Percentiles rank a stretch among this genome's conserved stretches.
Evolutionary conservation across 1,139 yeast genomes (phyloP).

Genomic region (Blastobotrys ciferrii): DNA sequence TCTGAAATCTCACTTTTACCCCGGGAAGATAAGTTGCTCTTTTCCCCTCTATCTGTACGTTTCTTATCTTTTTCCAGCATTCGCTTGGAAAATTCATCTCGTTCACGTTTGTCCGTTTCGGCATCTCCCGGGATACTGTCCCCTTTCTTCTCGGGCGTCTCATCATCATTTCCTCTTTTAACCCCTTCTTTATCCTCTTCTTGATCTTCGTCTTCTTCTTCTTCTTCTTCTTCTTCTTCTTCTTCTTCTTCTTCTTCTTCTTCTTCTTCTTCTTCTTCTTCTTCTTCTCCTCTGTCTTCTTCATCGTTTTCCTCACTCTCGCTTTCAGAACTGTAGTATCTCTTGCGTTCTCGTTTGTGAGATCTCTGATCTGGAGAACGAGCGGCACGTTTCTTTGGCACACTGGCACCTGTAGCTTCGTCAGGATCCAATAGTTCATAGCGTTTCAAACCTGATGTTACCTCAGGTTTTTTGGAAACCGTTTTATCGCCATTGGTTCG

Average conservation of each 20-base stretch:
- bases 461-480: not conserved
- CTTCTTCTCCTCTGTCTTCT: slow-evolving; percentile 13
- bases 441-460: slow-evolving; percentile 11
- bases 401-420: slow-evolving; percentile 8
- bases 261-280: slow-evolving; percentile 15
- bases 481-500: slow-evolving; percentile 20
- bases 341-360: not conserved
- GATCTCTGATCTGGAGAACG: slow-evolving; percentile 1
- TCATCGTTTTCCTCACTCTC: slow-evolving; percentile 17
- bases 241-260: slow-evolving; percentile 19
- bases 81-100: slow-evolving; percentile 36
- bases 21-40: slow-evolving; percentile 12
- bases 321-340: slow-evolving; percentile 10
- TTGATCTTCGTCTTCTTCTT: slow-evolving; percentile 10
- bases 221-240: slow-evolving; percentile 20
- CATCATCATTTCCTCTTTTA: slow-evolving; percentile 7
- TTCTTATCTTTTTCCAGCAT: slow-evolving; percentile 21
- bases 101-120: slow-evolving; percentile 27
- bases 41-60: slow-evolving; percentile 16
- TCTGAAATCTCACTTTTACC: slow-evolving; percentile 26
- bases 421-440: slow-evolving; percentile 24
- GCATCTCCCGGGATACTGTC: slow-evolving; percentile 14
- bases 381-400: slow-evolving; percentile 2
- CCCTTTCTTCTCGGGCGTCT: slow-evolving; percentile 13
- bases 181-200: slow-evolving; percentile 22